A percentile compares a stretch with the other conserved stretches of the same genome.
Evolutionary conservation across 352 stramenopile species (phyloP).

Genomic region (Saprolegnia diclina): DNA sequence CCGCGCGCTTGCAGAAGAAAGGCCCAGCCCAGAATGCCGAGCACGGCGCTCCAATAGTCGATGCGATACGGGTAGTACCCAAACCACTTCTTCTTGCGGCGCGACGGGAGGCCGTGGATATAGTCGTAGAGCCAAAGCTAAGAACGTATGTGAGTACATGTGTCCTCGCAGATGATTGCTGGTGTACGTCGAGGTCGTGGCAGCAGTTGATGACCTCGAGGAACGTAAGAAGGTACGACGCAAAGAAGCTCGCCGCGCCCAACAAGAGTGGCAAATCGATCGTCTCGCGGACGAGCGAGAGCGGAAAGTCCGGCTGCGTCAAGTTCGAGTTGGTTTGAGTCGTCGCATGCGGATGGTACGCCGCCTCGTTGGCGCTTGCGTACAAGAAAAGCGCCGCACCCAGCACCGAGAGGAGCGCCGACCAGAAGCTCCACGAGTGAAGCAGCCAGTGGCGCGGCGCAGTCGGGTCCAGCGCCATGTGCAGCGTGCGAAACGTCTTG

Average conservation of each 20-base stretch:
- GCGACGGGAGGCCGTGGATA: slow-evolving; percentile 62
- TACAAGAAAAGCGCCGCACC: slow-evolving; percentile 57
- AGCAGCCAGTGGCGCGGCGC: slow-evolving; percentile 47
- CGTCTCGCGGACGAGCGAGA: slow-evolving; percentile 34
- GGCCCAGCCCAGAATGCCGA: slow-evolving; percentile 54
- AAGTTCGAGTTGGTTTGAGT: slow-evolving; percentile 5
- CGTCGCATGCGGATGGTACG: slow-evolving; percentile 25
- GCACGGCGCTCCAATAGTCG: slow-evolving; percentile 67
- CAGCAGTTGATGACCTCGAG: slow-evolving; percentile 85
- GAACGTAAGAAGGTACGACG: slow-evolving; percentile 60
- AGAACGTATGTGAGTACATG: slow-evolving; percentile 3
- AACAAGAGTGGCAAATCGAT: slow-evolving; percentile 61
- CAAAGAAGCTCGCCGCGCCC: slow-evolving; percentile 50
- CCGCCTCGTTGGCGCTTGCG: slow-evolving; percentile 51
- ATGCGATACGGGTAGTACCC: slow-evolving; percentile 79
- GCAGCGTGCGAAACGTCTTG: slow-evolving; percentile 86
- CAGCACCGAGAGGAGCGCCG: slow-evolving; percentile 43
- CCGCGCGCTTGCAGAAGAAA: slow-evolving; percentile 56
- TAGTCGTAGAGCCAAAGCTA: slow-evolving; percentile 81
- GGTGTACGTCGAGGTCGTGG: slow-evolving; percentile 65
- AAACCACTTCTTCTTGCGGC: slow-evolving; percentile 58
- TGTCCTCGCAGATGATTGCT: too few relatives aligned
- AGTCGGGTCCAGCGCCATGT: slow-evolving; percentile 59
- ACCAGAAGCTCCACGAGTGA: slow-evolving; percentile 73
- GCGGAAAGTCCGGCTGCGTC: neutral